Conservation (phyloP, 495 filamentous ascomycete genomes). For the Hyphodiscus hymeniophilus region DNA sequence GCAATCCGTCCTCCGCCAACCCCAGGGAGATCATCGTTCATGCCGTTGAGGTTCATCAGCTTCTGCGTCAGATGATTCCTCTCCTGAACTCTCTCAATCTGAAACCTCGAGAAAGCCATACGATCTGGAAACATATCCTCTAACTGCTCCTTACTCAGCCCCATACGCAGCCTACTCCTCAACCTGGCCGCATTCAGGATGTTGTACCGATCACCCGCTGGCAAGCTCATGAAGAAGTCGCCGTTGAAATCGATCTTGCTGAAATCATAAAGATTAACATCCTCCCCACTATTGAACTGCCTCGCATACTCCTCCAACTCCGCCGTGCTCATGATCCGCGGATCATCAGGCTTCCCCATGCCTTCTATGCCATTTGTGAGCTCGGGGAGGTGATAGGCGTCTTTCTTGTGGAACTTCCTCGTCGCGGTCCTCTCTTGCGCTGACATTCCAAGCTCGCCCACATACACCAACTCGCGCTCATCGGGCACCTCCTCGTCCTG, state of each 20-base stretch:
- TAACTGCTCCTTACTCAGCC: constrained; percentile 89
- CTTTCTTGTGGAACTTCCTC: constrained; percentile 79
- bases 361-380: constrained; percentile 63
- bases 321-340: constrained; percentile 87
- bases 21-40: constrained; percentile 60
- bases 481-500: constrained; percentile 60
- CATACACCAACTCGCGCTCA: constrained; percentile 65
- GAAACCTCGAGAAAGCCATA: constrained; percentile 95
- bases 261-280: constrained; percentile 97
- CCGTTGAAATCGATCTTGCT: constrained; percentile 97
- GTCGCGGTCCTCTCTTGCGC: constrained; percentile 62
- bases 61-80: constrained; percentile 93
- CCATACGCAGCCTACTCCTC: constrained; percentile 84
- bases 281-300: constrained; percentile 87
- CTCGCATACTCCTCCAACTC: constrained; percentile 88
- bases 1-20: constrained; percentile 64
- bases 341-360: constrained; percentile 87
- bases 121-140: constrained; percentile 94
- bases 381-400: constrained; percentile 89
- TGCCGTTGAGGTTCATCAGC: constrained; percentile 89
- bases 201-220: constrained; percentile 87
- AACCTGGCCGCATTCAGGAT: constrained; percentile 90
- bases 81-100: constrained; percentile 88
- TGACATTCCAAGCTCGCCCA: constrained; percentile 78
- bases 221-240: constrained; percentile 84